Percentiles rank a stretch among this genome's conserved stretches.
These are phyloP conservation scores for Amniculicola lignicola DNA, from an alignment of 495 filamentous ascomycete species.

Conservation along the genomic window DNA sequence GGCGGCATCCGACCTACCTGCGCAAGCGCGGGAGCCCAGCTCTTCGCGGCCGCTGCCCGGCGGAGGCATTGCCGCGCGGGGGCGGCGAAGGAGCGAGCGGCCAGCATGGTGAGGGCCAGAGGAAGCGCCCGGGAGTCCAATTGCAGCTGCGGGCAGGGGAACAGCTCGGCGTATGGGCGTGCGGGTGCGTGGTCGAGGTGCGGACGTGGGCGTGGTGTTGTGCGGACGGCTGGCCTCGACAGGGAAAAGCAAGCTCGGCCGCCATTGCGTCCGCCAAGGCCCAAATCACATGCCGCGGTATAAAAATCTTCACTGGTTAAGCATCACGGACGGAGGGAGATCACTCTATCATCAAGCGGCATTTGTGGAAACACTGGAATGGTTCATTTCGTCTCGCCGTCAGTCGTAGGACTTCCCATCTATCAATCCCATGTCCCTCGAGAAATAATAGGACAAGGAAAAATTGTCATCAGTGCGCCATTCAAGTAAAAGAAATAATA, in stretches of 20 bases:
- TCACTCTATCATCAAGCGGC: too few species aligned
- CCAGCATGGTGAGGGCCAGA: constrained; percentile 54
- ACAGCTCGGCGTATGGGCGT: constrained; percentile 1
- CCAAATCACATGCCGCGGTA: too few species aligned
- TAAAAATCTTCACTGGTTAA: too few species aligned
- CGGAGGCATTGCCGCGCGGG: constrained; percentile 58
- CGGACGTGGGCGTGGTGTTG: constrained; percentile 1
- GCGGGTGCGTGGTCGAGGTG: constrained; percentile 13
- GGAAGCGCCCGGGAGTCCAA: background rate
- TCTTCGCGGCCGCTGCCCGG: constrained; percentile 48
- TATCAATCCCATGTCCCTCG: too few species aligned
- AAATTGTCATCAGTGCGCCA: too few species aligned
- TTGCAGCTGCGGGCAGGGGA: constrained; percentile 20
- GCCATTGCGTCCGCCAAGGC: too few species aligned
- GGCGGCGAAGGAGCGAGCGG: constrained; percentile 54
- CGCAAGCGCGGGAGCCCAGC: constrained; percentile 48
- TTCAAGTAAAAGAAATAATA: too few species aligned
- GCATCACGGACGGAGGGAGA: too few species aligned
- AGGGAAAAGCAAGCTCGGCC: constrained; percentile 6
- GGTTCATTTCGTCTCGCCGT: too few species aligned
- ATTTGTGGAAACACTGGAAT: too few species aligned
- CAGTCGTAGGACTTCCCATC: too few species aligned
- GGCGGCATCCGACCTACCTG: constrained; percentile 49
- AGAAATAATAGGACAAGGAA: too few species aligned
- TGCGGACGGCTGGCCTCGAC: background rate